Base-by-base conservation (phyloP, 202 grass and related monocot species). In the Dendrocalamus latiflorus region DNA sequence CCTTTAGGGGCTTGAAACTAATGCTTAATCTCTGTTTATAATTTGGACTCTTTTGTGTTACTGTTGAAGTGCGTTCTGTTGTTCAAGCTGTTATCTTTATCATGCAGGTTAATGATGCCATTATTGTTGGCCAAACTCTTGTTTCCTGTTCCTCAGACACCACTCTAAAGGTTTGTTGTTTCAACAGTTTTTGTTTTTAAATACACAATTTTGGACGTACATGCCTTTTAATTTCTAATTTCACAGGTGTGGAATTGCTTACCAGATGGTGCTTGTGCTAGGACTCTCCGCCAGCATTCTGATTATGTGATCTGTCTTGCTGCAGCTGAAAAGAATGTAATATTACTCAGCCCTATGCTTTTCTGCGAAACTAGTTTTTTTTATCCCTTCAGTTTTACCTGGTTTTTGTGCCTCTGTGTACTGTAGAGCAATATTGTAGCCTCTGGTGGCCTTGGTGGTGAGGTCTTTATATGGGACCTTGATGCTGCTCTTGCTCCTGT, bases 381-480 rank as follows among this genome's bases (percentile, higher is more conserved):
- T 80, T 81, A 47, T 75, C 48, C 33, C 38, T 60, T 43, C 30
- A 2, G 56, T 41, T 30, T 22, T 86, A 60, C 84, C 60, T 15
- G 11, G 48, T 77, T 91, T 45, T 81, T 83, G 66, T 41, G 21
- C 58, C 81, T 79, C 50, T 83, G 3, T 60, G 49, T 42, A 62
- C 73, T 71, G 75, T 86, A 99, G 96, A 94, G 82, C 77, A 96
- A 99, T 88, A 94, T 92, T 74, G 86, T 96, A 77, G 93, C 93
- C 77, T 99, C 96, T 76, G 96, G 85, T 72, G 93, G 93, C 47
- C 91, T 99, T 87, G 89, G 93, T 73, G 96, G 93, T 59, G 96
- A 99, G 89, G 96, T 96, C 70, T 99, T 93, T 56, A 90, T 99
- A 86, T 99, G 96, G 96, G 93, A 99, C 81, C 86, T 99, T 76